Base-by-base conservation (phyloP, 2,329 filamentous ascomycete species). In the Dactylellina leptospora region DNA sequence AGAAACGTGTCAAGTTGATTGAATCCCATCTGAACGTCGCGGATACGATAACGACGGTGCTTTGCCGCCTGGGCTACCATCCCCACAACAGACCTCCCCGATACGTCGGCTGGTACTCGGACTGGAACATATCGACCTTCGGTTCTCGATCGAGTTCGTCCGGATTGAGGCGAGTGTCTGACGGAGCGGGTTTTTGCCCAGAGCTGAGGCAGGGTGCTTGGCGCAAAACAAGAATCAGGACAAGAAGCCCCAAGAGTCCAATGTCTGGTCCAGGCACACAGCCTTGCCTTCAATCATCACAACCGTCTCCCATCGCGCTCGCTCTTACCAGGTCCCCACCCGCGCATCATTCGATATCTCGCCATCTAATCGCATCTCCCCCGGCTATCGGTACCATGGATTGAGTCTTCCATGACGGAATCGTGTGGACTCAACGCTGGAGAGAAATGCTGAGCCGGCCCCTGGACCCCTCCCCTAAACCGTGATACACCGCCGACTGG, bases 161-260 rank as follows among this genome's bases (percentile, higher is more conserved):
- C 66, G 66, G 27, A 71, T 63, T 63, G 50, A 50, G 62, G 47
- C 20, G 48, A 56, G 33, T 30, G 28, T 28, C 23, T 11, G 27
- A 25, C 23, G 16, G 38, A 3, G 44, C 5, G 10, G 33, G 54
- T 50, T 45, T 40, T 23, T 44, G 68, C 59, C 68, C 36, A 62
- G 64, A 56, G 38, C 56, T 51, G 38, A 50, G 47, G 28, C 58
- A 50, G 28, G 27, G 20, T 23, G 10, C 68, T 72, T 72, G 68
- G 68, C 68, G 13, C 53, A 60, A 71, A 72, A 72, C 68, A 72
- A 72, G 68, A 72, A 63, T 60, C 68, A 63, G 68, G 59, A 72
- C 68, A 64, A 72, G 68, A 72, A 51, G 27, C 53, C 68, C 68
- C 59, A 72, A 64, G 59, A 64, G 58, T 48, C 55, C 56, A 63